Base-by-base conservation (phyloP, 2,329 filamentous ascomycete species). In the Ophiostoma ulmi region DNA sequence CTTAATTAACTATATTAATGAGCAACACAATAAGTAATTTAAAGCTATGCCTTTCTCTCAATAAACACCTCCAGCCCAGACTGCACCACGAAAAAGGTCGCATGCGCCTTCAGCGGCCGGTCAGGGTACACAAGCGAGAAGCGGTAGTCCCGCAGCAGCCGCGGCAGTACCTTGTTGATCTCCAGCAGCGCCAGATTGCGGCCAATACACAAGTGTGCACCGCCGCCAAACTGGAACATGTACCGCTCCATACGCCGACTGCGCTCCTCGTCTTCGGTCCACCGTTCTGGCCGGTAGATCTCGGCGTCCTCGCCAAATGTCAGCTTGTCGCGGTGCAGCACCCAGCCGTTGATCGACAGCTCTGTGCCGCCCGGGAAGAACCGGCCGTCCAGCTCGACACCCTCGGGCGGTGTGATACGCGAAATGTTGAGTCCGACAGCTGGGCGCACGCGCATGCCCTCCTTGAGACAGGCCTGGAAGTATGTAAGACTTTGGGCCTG, bases 1-100 rank as follows among this genome's bases (percentile, higher is more conserved):
- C n/a, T n/a, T 31, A 31, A n/a, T 39, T 39, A 39, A 39, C 1
- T 3, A 20, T 20, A n/a, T 20, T 48, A n/a, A n/a, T 17, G 38
- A 39, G 38, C 38, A 11, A 17, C 48, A 44, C 39, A 26, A 26
- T 31, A 10, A 26, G 26, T 1, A 3, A 0, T 2, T 1, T 31
- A 14, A n/a, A 58, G 10, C n/a, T 58, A 58, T 13, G 22, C 52
- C 52, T 58, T 58, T 75, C 77, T 78, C 73, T 79, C 80, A 71
- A 84, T 79, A 74, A 80, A 85, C 67, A 87, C 85, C 67, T 86
- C 80, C 72, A 88, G 75, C 0, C 86, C 86, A 68, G 83, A 80
- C 76, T 88, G 86, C 11, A 87, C 85, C 11, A 88, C 86, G 74
- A 88, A 88, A 77, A 87, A 88, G 3, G 84, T 86, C 26, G 85